These are phyloP conservation scores for Globisporangium perplexum DNA, from an alignment of 352 stramenopile genomes.

Conservation along the genomic window DNA sequence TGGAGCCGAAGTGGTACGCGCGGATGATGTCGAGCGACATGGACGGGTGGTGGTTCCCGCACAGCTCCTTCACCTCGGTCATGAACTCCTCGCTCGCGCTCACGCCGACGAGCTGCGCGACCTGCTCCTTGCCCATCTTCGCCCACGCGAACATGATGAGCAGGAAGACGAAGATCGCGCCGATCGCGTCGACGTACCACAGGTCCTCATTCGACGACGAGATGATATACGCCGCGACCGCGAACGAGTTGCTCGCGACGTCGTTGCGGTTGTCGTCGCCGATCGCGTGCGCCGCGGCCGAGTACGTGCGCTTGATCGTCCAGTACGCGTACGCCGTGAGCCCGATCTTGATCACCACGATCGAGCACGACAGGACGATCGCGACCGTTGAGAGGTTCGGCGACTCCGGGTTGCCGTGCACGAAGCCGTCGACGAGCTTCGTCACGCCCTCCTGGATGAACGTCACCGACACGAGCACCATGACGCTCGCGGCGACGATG, in stretches of 20 bases:
- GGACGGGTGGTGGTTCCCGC: conserved; percentile 50
- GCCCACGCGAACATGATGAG: conserved; percentile 93
- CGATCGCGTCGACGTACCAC: conserved; percentile 91
- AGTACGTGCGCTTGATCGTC: conserved; percentile 48
- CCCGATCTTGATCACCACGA: conserved; percentile 63
- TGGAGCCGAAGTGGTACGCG: conserved; percentile 92
- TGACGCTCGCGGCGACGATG: conserved; percentile 88
- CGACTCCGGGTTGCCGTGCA: conserved; percentile 49
- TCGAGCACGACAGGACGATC: conserved; percentile 68
- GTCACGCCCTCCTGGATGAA: conserved; percentile 58
- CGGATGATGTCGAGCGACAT: conserved; percentile 88
- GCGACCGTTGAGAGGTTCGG: conserved; percentile 85
- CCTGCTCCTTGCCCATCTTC: conserved; percentile 89
- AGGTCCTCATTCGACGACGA: conserved; percentile 31
- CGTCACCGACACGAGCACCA: conserved; percentile 89
- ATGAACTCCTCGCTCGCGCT: conserved; percentile 85
- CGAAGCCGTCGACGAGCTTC: conserved; percentile 43
- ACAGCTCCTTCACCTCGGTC: conserved; percentile 78
- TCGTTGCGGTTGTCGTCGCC: conserved; percentile 95
- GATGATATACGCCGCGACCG: conserved; percentile 69
- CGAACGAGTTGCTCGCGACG: conserved; percentile 88
- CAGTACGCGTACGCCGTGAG: conserved; percentile 61
- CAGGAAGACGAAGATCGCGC: conserved; percentile 90
- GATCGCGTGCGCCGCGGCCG: conserved; percentile 45
- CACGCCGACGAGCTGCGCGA: conserved; percentile 74